Evolutionary conservation across 1,284 basidiomycete species (phyloP).

Genomic region (Apiotrichum gracile): DNA sequence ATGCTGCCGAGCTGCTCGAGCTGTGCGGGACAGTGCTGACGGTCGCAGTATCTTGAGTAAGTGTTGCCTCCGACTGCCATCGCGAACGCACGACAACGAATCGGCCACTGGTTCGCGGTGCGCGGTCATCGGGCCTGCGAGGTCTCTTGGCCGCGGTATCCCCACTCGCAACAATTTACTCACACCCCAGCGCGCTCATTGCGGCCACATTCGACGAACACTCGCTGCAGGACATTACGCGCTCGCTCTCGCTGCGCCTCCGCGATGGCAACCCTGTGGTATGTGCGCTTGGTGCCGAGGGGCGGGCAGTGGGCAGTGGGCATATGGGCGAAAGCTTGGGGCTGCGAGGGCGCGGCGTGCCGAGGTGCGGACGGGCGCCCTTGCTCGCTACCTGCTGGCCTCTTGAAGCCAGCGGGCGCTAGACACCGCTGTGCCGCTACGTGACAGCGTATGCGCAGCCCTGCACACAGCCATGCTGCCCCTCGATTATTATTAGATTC

Average conservation of each 20-base stretch:
- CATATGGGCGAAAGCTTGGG: background rate
- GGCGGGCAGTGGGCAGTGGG: background rate
- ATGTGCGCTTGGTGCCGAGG: slow-evolving; percentile 37
- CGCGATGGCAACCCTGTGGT: slow-evolving; percentile 86
- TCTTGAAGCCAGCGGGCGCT: too few species aligned
- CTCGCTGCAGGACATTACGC: slow-evolving; percentile 83
- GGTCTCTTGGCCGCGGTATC: background rate
- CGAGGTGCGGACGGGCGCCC: too few species aligned
- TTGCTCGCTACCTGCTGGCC: too few species aligned
- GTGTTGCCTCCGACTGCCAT: slow-evolving; percentile 6
- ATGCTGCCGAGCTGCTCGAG: background rate
- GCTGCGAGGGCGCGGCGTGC: too few species aligned
- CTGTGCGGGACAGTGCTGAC: background rate
- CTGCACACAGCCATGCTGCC: too few species aligned
- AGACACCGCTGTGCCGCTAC: too few species aligned
- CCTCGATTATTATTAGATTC: too few species aligned
- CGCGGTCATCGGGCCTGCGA: too few species aligned
- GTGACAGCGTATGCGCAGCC: too few species aligned
- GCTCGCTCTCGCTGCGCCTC: slow-evolving; percentile 73
- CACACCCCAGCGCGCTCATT: slow-evolving; percentile 73
- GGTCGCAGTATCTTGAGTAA: slow-evolving; percentile 45
- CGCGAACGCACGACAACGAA: background rate
- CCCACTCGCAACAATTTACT: background rate
- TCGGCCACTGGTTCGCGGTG: too few species aligned
- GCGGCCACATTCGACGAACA: slow-evolving; percentile 93